A percentile compares a stretch with the other conserved stretches of the same genome.
Conservation (phyloP, 768 basidiomycete species). For the Boletellus emodensis region DNA sequence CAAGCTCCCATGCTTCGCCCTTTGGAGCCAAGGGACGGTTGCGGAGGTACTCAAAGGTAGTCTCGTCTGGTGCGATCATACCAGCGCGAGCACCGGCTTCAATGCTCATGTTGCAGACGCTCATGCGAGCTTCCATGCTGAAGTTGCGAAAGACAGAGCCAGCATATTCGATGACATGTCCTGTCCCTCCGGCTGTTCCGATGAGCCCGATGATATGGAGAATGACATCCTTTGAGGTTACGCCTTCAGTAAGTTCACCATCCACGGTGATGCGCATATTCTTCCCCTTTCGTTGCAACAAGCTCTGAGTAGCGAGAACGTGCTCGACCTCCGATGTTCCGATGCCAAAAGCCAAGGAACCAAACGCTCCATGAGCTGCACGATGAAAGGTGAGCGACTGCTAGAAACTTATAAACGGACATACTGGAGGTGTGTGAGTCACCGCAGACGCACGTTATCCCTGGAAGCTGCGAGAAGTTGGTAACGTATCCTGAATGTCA, state of each 20-base stretch:
- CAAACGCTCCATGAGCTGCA: slow-evolving; percentile 86
- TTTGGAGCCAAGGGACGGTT: slow-evolving; percentile 79
- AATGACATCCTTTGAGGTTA: slow-evolving; percentile 87
- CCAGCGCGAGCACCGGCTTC: slow-evolving; percentile 91
- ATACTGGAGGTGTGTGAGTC: slow-evolving; percentile 91
- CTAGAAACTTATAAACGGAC: slow-evolving; percentile 23
- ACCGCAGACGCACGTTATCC: slow-evolving; percentile 83
- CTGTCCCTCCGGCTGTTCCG: slow-evolving; percentile 91
- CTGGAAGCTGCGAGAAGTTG: slow-evolving; percentile 49
- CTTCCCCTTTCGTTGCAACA: slow-evolving; percentile 82
- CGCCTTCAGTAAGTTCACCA: slow-evolving; percentile 74
- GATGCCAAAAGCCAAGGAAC: slow-evolving; percentile 89
- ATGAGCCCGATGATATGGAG: slow-evolving; percentile 87
- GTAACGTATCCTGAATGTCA: background rate
- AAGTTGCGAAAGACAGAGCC: slow-evolving; percentile 83
- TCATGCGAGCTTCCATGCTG: slow-evolving; percentile 90
- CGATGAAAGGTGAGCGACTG: slow-evolving; percentile 1
- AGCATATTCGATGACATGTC: slow-evolving; percentile 87
- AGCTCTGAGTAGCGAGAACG: slow-evolving; percentile 87
- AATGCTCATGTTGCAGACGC: slow-evolving; percentile 93
- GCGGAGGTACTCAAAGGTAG: slow-evolving; percentile 80
- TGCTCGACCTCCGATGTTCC: slow-evolving; percentile 94
- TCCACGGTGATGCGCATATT: slow-evolving; percentile 92
- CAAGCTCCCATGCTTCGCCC: slow-evolving; percentile 80
- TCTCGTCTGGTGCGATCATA: slow-evolving; percentile 88